Evolutionary conservation across 805 yeast genomes (phyloP), one percentile per base, ranked within the genome.

Genomic region (Candida nanaspora): DNA sequence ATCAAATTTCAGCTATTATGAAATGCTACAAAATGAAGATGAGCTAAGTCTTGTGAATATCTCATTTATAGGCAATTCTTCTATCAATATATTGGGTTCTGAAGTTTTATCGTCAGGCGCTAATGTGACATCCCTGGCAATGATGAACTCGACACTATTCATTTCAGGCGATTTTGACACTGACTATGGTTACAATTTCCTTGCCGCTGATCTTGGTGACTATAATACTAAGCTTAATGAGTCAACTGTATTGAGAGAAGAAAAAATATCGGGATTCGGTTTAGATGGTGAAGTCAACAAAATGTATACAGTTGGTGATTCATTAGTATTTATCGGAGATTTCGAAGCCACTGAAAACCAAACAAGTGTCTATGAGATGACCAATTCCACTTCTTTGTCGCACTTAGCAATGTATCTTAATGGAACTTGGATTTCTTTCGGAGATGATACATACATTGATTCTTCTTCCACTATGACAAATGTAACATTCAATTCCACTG

Each of bases 1-100:
- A 29, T 60, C 74, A 2, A 88, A 88, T 56, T 86, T 84, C 56
- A 64, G 82, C 9, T 45, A 42, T 3, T 46, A 46, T 23, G 28
- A 32, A 15, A 19, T 16, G 15, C 37, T 56, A 4, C 46, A 51
- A 11, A 47, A 57, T 21, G 52, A 46, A 3, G 27, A 46, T 25
- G 58, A 60, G 3, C 44, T 26, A 4, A 6, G 4, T 27, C 6
- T 8, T 16, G 7, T 20, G 4, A 27, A 44, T 27, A 28, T 27
- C 23, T 48, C 55, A 32, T 46, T 50, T 29, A 62, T 78, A 32
- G 77, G 79, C 0, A 69, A 75, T 47, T 69, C 84, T 0, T 54
- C 75, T 2, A 46, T 81, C 33, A 68, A 70, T 42, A 37, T 47
- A 13, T 45, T 65, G 28, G 69, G 78, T 0, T 51, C 65, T 4